Evolutionary conservation across 768 basidiomycete species (phyloP), one percentile per base, ranked within the genome.

Genomic region (Tephrocybe sp.): DNA sequence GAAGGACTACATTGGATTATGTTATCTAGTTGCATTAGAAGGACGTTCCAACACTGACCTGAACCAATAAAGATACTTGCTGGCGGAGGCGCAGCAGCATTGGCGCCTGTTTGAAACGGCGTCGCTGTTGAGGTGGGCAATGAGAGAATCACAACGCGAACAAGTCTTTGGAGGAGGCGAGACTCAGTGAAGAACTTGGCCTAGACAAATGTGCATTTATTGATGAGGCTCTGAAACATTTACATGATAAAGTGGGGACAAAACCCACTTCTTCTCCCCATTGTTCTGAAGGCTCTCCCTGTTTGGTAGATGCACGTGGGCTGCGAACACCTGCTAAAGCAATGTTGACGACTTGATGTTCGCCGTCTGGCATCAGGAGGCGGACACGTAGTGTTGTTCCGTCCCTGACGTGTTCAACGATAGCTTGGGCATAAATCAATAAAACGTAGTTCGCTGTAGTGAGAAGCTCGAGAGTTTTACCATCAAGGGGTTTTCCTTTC

Each of bases 141-240:
- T 0, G 90, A 92, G 27, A 96, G 72, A 37, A 95, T 82, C 36
- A 86, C 78, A 2, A 90, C 84, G 45, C 80, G 84, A 49, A 93
- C 89, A 35, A 75, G 72, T 47, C 87, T 85, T 68, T 89, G 95
- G 42, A 90, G 83, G 47, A 92, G 80, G 51, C 85, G 87, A 19
- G 82, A 86, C 73, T 98, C 96, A 48, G 89, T 89, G 70, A 98
- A 99, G 70, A 86, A 93, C 69, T 87, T 91, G 27, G 94, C 93
- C 92, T 94, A 49, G 22, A 59, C 21, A 55, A 41, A 54, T 44
- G 49, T 40, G 37, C n/a, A 44, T 46, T 49, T 46, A 62, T 63
- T 56, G 42, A 59, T 53, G 51, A 52, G 44, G 41, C 25, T 8
- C 42, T 52, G 38, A 27, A 38, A 40, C 51, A 42, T 38, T 5